Evolutionary conservation across 495 filamentous ascomycete species (phyloP).

Genomic region (Hypoxylon fuscum): DNA sequence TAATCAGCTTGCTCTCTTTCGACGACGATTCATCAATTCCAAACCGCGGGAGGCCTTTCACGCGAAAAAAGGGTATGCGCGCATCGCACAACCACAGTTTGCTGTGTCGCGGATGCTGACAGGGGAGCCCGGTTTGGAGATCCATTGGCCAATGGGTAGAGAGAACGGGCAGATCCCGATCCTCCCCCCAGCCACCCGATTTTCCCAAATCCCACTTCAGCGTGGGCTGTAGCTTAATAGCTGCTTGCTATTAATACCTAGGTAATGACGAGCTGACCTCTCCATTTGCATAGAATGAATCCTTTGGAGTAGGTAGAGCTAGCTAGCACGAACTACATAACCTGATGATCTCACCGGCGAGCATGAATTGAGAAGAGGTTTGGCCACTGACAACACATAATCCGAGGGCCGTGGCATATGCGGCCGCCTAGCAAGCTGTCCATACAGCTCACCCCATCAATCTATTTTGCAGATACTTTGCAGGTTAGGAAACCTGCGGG

Average conservation of each 20-base stretch:
- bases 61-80: slow-evolving; percentile 14
- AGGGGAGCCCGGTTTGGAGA: slow-evolving; percentile 28
- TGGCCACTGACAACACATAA: background rate
- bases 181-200: slow-evolving; percentile 42
- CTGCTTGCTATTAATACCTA: slow-evolving; percentile 39
- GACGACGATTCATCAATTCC: slow-evolving; percentile 13
- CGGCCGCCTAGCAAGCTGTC: slow-evolving; percentile 17
- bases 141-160: slow-evolving; percentile 38
- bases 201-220: slow-evolving; percentile 17
- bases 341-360: slow-evolving; percentile 21
- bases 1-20: background rate
- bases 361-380: slow-evolving; percentile 1
- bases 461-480: slow-evolving; percentile 35
- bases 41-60: slow-evolving; percentile 10
- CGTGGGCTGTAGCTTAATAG: slow-evolving; percentile 27
- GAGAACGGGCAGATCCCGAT: slow-evolving; percentile 31
- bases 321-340: slow-evolving; percentile 9
- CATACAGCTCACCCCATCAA: slow-evolving; percentile 34
- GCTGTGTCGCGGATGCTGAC: slow-evolving; percentile 37
- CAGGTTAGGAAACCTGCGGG: slow-evolving; percentile 37
- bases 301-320: slow-evolving; percentile 8
- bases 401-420: slow-evolving; percentile 25
- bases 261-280: slow-evolving; percentile 31
- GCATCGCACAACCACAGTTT: slow-evolving; percentile 38
- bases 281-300: slow-evolving; percentile 17